Evolutionary conservation across 176 grass and related monocot species (phyloP).

Genomic region (Triticum aestivum): IWGSC_CS_RefSeq_v2.1 NC_057796.1:429981485-429981984

Average conservation of each 20-base stretch:
- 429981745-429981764: conserved; percentile 37
- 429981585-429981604: conserved; percentile 39
- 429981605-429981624: conserved; percentile 16
- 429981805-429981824: background rate
- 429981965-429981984: background rate
- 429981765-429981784: conserved; percentile 31
- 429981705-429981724: conserved; percentile 46
- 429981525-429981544: conserved; percentile 28
- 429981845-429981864: background rate
- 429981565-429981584: conserved; percentile 15
- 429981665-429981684: conserved; percentile 20
- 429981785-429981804: conserved; percentile 4
- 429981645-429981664: conserved; percentile 8
- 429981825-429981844: background rate
- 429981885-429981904: background rate
- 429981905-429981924: background rate
- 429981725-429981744: conserved; percentile 44
- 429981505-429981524: conserved; percentile 33
- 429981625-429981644: conserved; percentile 7
- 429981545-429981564: background rate
- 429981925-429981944: background rate
- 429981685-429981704: conserved; percentile 43
- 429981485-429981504: background rate
- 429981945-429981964: background rate
- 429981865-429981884: background rate